phyloP scores from a whole-genome alignment of 2,329 filamentous ascomycete genomes.

The Geosmithia flava region DNA sequence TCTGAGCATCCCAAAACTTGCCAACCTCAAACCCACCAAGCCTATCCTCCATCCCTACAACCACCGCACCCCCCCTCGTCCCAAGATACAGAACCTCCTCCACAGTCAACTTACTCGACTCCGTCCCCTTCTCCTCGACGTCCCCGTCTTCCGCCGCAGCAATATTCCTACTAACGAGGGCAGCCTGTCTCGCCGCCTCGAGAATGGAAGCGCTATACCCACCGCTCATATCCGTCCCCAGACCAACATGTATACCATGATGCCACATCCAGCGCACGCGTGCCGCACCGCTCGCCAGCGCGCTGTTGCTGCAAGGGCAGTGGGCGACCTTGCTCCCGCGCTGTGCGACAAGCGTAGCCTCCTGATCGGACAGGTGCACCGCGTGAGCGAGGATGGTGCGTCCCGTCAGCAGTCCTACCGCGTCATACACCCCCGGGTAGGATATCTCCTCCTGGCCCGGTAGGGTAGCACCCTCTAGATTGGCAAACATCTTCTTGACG shows the following conservation, averaged over 20 bases:
- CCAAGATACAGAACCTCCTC: conserved; percentile 80
- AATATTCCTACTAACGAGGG: conserved; percentile 63
- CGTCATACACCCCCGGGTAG: conserved; percentile 75
- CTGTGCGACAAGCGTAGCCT: conserved; percentile 50
- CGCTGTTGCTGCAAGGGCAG: conserved; percentile 78
- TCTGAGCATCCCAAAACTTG: conserved; percentile 84
- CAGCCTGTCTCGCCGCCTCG: conserved; percentile 71
- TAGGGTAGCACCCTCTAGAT: background rate
- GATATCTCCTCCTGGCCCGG: conserved; percentile 22
- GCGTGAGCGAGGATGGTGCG: conserved; percentile 79
- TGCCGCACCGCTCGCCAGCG: conserved; percentile 68
- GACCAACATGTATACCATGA: conserved; percentile 62
- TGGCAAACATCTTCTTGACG: conserved; percentile 58
- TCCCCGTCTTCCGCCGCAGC: conserved; percentile 36
- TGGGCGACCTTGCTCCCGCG: conserved; percentile 61
- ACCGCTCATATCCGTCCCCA: conserved; percentile 86
- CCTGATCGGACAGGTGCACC: conserved; percentile 58
- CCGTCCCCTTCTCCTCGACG: conserved; percentile 22
- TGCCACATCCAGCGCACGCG: conserved; percentile 64
- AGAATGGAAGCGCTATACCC: conserved; percentile 76
- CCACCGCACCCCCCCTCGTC: conserved; percentile 74
- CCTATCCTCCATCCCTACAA: conserved; percentile 58
- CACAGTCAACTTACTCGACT: conserved; percentile 58
- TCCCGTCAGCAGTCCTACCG: conserved; percentile 51
- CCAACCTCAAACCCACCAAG: conserved; percentile 78